Percentiles rank a stretch among this genome's conserved stretches.
phyloP scores from a whole-genome alignment of 73 alveolate species.

The Paramecium biaurelia region DNA sequence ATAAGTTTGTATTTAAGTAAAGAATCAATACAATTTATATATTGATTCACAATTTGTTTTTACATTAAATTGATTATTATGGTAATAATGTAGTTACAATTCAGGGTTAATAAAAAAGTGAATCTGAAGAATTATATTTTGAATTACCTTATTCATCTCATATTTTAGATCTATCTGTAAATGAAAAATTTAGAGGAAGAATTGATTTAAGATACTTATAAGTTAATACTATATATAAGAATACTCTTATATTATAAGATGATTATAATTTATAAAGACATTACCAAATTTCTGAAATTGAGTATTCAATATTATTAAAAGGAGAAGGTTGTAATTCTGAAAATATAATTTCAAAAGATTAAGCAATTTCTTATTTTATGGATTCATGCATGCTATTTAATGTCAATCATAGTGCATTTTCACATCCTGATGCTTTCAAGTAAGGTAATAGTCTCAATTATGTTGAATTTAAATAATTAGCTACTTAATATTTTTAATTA shows the following conservation, averaged over 20 bases:
- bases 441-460: background rate
- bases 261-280: background rate
- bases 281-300: conserved; percentile 1
- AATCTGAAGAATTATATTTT: background rate
- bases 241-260: background rate
- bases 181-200: background rate
- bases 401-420: background rate
- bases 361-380: background rate
- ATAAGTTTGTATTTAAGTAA: background rate
- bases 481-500: background rate
- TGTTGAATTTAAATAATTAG: background rate
- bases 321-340: background rate
- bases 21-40: background rate
- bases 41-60: background rate
- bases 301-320: background rate
- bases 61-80: background rate
- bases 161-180: background rate
- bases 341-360: background rate
- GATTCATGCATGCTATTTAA: background rate
- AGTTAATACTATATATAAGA: background rate
- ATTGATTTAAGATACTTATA: background rate
- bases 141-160: background rate
- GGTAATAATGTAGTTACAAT: background rate
- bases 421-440: background rate
- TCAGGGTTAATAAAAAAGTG: background rate